Percentiles rank a stretch among this genome's conserved stretches.
These are phyloP conservation scores for Podaxis sp. DNA, from an alignment of 768 basidiomycete species.

Conservation along the genomic window DNA sequence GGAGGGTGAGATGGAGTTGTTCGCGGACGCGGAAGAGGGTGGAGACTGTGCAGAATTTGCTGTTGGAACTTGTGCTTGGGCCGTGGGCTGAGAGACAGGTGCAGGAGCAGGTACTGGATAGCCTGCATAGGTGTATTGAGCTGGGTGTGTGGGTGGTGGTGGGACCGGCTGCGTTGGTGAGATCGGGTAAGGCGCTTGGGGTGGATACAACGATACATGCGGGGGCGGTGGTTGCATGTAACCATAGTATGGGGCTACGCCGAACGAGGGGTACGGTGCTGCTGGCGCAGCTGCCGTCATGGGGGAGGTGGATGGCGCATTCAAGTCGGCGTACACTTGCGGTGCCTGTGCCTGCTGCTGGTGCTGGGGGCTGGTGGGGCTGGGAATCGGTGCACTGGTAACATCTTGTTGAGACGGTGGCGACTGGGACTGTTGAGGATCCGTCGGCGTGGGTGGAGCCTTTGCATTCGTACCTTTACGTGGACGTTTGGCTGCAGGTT, in stretches of 20 bases:
- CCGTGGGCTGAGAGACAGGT: not conserved
- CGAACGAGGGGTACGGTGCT: slow-evolving; percentile 30
- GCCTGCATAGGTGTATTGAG: slow-evolving; percentile 15
- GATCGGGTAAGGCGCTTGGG: slow-evolving; percentile 9
- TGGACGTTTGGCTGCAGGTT: slow-evolving; percentile 31
- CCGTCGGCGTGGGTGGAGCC: slow-evolving; percentile 1
- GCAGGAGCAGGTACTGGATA: slow-evolving; percentile 13
- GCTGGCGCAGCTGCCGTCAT: slow-evolving; percentile 11
- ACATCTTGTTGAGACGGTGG: slow-evolving; percentile 1
- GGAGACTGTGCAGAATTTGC: not conserved
- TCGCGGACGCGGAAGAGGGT: not conserved
- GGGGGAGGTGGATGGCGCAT: slow-evolving; percentile 14
- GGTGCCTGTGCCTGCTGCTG: slow-evolving; percentile 17
- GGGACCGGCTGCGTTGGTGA: slow-evolving; percentile 5
- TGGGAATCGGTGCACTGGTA: not conserved
- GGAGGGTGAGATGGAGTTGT: slow-evolving; percentile 1
- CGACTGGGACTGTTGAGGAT: slow-evolving; percentile 1
- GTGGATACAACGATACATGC: slow-evolving; percentile 13
- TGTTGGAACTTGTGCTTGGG: slow-evolving; percentile 1
- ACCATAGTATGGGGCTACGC: slow-evolving; percentile 30
- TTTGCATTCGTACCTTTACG: slow-evolving; percentile 33
- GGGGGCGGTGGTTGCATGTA: slow-evolving; percentile 16
- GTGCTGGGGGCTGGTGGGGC: not conserved
- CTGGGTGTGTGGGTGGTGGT: slow-evolving; percentile 1
- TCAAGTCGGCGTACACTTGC: slow-evolving; percentile 28